Conservation (phyloP, 2,329 filamentous ascomycete species). For the Monilinia polystroma region DNA sequence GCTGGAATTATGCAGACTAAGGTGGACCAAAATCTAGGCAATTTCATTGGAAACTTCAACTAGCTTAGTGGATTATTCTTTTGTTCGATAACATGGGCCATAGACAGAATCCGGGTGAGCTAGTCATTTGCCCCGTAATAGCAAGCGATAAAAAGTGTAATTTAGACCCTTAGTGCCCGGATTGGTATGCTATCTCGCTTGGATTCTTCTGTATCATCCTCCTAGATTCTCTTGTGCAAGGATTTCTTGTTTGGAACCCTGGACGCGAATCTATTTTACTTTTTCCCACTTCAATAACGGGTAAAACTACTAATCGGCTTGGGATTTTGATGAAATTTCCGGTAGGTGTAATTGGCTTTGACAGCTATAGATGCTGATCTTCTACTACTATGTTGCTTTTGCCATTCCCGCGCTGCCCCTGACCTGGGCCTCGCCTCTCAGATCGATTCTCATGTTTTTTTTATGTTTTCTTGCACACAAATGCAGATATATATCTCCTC, state of each 20-base stretch:
- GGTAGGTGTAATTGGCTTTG: neutral
- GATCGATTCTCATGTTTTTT: neutral
- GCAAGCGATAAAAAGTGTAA: neutral
- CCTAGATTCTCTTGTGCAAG: neutral
- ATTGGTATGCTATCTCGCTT: neutral
- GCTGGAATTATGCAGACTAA: no score
- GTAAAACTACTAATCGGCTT: neutral
- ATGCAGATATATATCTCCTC: slow-evolving; percentile 5
- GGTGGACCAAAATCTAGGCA: no score
- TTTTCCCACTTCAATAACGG: neutral
- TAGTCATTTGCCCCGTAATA: no score
- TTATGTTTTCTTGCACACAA: neutral
- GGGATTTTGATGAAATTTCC: neutral
- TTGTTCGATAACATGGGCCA: no score
- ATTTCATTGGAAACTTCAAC: no score
- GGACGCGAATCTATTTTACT: neutral
- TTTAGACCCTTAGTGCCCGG: neutral
- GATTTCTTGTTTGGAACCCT: neutral
- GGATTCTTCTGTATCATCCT: no score
- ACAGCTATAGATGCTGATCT: neutral
- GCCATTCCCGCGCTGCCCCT: neutral
- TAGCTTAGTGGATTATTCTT: no score
- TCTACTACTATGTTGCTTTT: neutral
- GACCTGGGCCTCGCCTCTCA: neutral
- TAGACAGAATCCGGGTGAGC: no score